Conservation (phyloP, 1,139 yeast genomes). For the Zhuliangozyma blackwelliae region DNA sequence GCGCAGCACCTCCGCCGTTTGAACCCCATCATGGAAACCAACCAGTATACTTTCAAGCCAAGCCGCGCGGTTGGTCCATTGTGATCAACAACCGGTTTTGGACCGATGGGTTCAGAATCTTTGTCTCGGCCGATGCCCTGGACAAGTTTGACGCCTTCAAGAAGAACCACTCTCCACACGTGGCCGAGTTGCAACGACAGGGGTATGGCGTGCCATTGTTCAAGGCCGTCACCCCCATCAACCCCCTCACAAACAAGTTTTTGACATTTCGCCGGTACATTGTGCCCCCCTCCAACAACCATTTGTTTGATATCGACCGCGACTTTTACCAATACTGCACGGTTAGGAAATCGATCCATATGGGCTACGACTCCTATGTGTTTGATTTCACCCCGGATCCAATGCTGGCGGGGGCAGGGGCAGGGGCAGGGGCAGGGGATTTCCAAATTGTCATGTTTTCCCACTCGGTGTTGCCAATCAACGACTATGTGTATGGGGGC, state of each 20-base stretch:
- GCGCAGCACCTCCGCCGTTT: too few relatives aligned
- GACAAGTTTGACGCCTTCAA: constrained; percentile 9
- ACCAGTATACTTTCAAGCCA: too few relatives aligned
- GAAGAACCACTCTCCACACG: constrained; percentile 5
- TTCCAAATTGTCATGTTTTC: constrained; percentile 9
- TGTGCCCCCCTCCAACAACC: too few relatives aligned
- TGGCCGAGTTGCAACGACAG: constrained; percentile 5
- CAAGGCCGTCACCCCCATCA: constrained; percentile 3
- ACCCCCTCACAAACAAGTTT: too few relatives aligned
- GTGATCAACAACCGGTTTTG: constrained; percentile 8
- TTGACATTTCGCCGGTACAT: too few relatives aligned
- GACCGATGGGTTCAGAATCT: constrained; percentile 9
- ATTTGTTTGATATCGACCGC: background rate
- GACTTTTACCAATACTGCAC: constrained; percentile 10
- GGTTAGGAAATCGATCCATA: constrained; percentile 5
- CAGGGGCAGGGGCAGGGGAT: background rate
- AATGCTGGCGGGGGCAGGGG: too few relatives aligned
- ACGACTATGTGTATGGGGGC: constrained; percentile 11
- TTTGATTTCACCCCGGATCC: constrained; percentile 7
- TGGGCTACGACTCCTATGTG: constrained; percentile 8
- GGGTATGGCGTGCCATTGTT: constrained; percentile 11
- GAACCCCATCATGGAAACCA: too few relatives aligned
- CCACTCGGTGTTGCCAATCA: constrained; percentile 9
- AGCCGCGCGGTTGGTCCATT: constrained; percentile 5
- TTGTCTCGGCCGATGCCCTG: constrained; percentile 9